Base-by-base conservation (phyloP, 768 basidiomycete genomes). In the Xerocomellus amylosporus region DNA sequence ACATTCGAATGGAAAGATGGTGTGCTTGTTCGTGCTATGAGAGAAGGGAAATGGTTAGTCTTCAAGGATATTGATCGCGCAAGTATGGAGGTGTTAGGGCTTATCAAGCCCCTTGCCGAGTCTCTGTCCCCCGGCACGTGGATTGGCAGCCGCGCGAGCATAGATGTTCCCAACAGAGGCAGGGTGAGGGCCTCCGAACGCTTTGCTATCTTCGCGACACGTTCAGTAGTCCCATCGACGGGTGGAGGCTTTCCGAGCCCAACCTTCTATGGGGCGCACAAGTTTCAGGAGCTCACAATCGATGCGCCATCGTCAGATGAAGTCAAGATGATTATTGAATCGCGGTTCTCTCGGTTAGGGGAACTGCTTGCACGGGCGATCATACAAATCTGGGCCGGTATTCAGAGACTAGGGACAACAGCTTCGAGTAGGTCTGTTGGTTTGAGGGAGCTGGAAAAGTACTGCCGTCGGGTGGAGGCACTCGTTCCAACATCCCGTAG, bases 1-100 rank as follows among this genome's bases (percentile, higher is more conserved):
- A 85, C 83, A 2, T 99, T 99, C 62, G 92, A 96, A 61, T 99
- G 95, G 91, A 91, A 88, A 71, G 94, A 98, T 58, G 97, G 97
- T 7, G 87, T 94, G 0, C 77, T 99, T 34, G 86, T 95, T 10
- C 87, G 90, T 37, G 87, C 95, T 1, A 86, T 98, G 80, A 79
- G 84, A 39, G 87, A 91, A 63, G 97, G 97, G 3, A 83, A 84
- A 66, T 98, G 95, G 95, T 77, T 98, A 3, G 84, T 98, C 10
- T 80, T 99, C 43, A 86, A 97, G 66, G 93, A 98, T 65, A 83
- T 98, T 39, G 97, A 99, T 70, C 81, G 86, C 44, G 96, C 87
- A 17, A 91, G 90, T 58, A 86, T 77, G 55, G 97, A 99, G 65
- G 87, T 98, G 4, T 80, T 98, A 5, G 91, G 90, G 0, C 81